Percentiles rank a stretch among this genome's conserved stretches.
Conservation (phyloP, 2,329 filamentous ascomycete species). For the Claviceps capensis region DNA sequence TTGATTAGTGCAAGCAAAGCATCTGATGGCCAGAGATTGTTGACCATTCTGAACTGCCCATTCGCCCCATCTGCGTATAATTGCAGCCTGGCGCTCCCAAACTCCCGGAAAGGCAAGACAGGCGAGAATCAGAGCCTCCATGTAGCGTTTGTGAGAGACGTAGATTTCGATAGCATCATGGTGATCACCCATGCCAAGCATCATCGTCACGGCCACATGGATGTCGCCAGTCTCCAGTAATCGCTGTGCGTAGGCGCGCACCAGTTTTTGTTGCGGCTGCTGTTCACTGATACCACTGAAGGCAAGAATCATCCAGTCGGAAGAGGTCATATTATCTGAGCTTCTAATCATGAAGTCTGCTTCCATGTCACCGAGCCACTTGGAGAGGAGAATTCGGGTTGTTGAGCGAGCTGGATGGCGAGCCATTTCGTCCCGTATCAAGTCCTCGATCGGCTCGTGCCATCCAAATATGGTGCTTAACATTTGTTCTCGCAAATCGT, state of each 20-base stretch:
- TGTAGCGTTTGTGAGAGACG: constrained; percentile 75
- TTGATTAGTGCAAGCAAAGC: constrained; percentile 78
- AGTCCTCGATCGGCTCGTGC: constrained; percentile 67
- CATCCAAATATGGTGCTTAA: constrained; percentile 89
- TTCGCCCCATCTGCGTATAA: constrained; percentile 92
- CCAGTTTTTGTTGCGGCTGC: constrained; percentile 75
- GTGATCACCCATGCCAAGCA: constrained; percentile 81
- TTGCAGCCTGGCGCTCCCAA: constrained; percentile 79
- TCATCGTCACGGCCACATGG: constrained; percentile 81
- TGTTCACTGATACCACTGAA: constrained; percentile 70
- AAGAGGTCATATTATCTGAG: constrained; percentile 77
- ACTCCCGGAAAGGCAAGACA: constrained; percentile 71
- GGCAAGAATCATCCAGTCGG: constrained; percentile 94
- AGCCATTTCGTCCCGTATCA: constrained; percentile 74
- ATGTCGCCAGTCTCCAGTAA: constrained; percentile 81
- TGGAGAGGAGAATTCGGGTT: constrained; percentile 68
- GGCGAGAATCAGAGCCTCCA: constrained; percentile 85
- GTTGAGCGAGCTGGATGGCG: constrained; percentile 61
- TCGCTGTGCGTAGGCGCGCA: constrained; percentile 79
- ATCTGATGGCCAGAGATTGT: constrained; percentile 81
- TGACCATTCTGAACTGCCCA: constrained; percentile 76
- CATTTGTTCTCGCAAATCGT: constrained; percentile 82
- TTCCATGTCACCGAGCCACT: constrained; percentile 83
- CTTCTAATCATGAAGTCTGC: constrained; percentile 68
- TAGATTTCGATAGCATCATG: constrained; percentile 96